These are phyloP conservation scores for Insectozyma bohioensis DNA, from an alignment of 1,139 yeast species.

Conservation along the genomic window DNA sequence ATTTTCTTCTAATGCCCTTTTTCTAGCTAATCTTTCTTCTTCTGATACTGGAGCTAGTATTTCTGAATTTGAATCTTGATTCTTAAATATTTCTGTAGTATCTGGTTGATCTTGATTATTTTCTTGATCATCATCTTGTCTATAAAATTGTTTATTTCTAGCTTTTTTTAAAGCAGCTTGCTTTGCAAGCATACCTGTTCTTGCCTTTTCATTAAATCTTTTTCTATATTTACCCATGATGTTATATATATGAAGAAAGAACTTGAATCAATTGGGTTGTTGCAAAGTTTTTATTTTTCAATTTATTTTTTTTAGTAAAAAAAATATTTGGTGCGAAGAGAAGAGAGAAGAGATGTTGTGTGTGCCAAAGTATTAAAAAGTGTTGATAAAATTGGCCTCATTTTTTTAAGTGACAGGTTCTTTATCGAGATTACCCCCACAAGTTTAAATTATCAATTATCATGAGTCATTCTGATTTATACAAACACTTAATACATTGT, in stretches of 20 bases:
- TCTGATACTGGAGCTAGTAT: constrained; percentile 50
- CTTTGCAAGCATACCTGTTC: constrained; percentile 81
- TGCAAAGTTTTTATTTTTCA: constrained; percentile 4
- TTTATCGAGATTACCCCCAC: constrained; percentile 3
- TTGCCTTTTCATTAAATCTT: constrained; percentile 82
- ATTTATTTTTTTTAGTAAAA: neutral
- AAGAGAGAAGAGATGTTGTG: too few species aligned
- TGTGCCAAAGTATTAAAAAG: too few species aligned
- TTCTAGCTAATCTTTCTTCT: constrained; percentile 62
- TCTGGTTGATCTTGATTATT: constrained; percentile 10
- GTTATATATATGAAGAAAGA: too few species aligned
- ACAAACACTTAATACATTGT: constrained; percentile 36
- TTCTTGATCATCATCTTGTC: constrained; percentile 26
- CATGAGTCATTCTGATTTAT: constrained; percentile 3
- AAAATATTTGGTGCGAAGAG: constrained; percentile 1
- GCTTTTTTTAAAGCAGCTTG: constrained; percentile 68
- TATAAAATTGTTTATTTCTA: constrained; percentile 64
- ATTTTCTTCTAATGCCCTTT: constrained; percentile 61
- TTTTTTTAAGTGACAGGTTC: too few species aligned
- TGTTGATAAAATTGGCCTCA: too few species aligned
- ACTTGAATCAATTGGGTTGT: too few species aligned
- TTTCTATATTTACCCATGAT: constrained; percentile 79
- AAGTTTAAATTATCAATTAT: neutral
- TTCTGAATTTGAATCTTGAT: constrained; percentile 59
- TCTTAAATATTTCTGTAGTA: constrained; percentile 5